Evolutionary conservation across 2,329 filamentous ascomycete genomes (phyloP).

Genomic region (Aspergillus intermedius): DNA sequence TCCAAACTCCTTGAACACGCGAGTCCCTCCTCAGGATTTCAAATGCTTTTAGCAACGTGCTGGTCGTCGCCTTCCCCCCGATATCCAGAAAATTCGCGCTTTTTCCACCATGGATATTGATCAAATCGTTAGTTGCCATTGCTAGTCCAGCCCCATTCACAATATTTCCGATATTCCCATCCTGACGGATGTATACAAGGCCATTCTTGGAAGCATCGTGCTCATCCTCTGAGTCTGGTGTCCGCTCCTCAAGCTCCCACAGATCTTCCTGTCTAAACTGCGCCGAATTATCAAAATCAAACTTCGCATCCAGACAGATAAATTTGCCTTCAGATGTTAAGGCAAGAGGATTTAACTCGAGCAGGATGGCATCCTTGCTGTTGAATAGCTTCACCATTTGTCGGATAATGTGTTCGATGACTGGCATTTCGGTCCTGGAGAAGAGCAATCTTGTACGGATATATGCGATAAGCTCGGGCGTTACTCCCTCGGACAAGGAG

Average conservation of each 20-base stretch:
- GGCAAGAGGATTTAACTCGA: constrained; percentile 40
- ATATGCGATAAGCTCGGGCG: constrained; percentile 15
- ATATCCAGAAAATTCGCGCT: constrained; percentile 30
- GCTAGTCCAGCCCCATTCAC: constrained; percentile 32
- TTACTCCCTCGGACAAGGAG: constrained; percentile 18
- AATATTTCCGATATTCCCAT: constrained; percentile 28
- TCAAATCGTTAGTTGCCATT: constrained; percentile 30
- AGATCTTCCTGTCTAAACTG: constrained; percentile 36
- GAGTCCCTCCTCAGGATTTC: constrained; percentile 18
- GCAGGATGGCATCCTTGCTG: constrained; percentile 42
- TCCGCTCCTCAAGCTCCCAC: constrained; percentile 27
- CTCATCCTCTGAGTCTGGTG: constrained; percentile 25
- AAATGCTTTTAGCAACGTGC: constrained; percentile 24
- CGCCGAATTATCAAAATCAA: constrained; percentile 47
- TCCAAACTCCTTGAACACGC: constrained; percentile 38
- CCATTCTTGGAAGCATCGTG: constrained; percentile 30
- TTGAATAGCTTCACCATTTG: constrained; percentile 33
- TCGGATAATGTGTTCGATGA: constrained; percentile 24
- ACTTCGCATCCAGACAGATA: constrained; percentile 33
- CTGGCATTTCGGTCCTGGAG: constrained; percentile 16
- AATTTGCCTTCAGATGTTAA: constrained; percentile 24
- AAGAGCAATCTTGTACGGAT: constrained; percentile 20
- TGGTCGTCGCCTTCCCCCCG: constrained; percentile 23
- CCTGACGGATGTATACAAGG: constrained; percentile 24
- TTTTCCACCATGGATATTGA: constrained; percentile 19